Evolutionary conservation across 1,284 basidiomycete species (phyloP).

Genomic region (Pulveroboletus sp.): DNA sequence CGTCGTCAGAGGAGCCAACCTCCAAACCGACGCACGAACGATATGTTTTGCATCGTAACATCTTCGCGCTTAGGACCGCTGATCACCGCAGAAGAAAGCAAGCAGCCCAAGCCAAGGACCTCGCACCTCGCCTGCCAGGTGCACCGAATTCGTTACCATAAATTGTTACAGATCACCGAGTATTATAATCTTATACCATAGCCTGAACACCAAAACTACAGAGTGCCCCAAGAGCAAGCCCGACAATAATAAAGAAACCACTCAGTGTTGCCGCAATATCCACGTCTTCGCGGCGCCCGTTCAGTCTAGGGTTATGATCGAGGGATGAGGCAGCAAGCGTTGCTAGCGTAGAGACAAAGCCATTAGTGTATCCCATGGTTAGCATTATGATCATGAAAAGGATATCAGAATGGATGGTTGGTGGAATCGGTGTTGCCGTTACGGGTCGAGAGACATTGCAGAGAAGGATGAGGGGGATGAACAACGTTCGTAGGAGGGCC

Average conservation of each 20-base stretch:
- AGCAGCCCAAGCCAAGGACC: background rate
- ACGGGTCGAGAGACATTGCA: constrained; percentile 67
- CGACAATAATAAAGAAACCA: constrained; percentile 75
- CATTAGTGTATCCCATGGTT: constrained; percentile 76
- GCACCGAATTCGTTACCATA: constrained; percentile 36
- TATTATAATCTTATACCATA: constrained; percentile 39
- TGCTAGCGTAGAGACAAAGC: constrained; percentile 65
- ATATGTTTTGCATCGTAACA: constrained; percentile 56
- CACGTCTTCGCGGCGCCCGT: constrained; percentile 66
- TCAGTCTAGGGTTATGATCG: constrained; percentile 65
- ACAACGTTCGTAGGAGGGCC: constrained; percentile 68
- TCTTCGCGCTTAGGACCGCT: constrained; percentile 56
- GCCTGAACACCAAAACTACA: constrained; percentile 75
- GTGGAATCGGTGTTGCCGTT: constrained; percentile 27
- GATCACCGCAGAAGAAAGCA: constrained; percentile 33
- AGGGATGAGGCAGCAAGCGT: constrained; percentile 73
- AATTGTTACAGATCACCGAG: no score
- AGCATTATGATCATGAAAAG: constrained; percentile 72
- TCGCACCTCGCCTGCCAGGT: background rate
- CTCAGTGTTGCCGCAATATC: constrained; percentile 81
- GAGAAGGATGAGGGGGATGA: constrained; percentile 80
- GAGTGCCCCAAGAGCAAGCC: constrained; percentile 71
- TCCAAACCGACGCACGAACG: constrained; percentile 44
- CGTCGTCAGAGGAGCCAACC: constrained; percentile 28
- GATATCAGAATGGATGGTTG: constrained; percentile 67